Base-by-base conservation (phyloP, 2,329 filamentous ascomycete genomes). In the Penicillium nordicum region DNA sequence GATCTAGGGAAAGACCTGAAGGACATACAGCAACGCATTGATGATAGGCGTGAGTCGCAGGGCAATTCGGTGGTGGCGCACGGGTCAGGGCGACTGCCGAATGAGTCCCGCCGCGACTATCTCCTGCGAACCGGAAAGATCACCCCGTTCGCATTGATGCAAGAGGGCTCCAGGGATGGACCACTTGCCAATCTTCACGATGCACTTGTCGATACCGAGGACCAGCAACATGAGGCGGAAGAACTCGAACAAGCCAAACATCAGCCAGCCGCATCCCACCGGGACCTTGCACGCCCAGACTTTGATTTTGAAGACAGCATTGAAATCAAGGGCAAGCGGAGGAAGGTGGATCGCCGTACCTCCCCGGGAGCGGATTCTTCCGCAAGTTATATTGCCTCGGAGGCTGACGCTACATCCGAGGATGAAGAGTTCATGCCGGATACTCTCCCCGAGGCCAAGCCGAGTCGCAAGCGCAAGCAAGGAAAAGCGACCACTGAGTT, bases 71-170 rank as follows among this genome's bases (percentile, higher is more conserved):
- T 77, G 1, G 74, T 78, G 32, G 68, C 70, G 14, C 74, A 78
- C 50, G 76, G 79, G 27, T 66, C 74, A 5, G 78, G 76, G 57
- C 85, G 84, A 52, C 75, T 93, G 55, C 86, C 89, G 1, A 89
- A 89, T 58, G 94, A 97, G 76, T 91, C 84, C 25, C 86, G 90
- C 58, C 85, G 92, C 49, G 92, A 96, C 45, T 99, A 89, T 70
- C 82, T 99, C 45, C 94, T 99, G 47, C 86, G 94, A 29, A 99
- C 93, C 0, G 94, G 94, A 59, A 97, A 97, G 76, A 97, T 99
- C 64, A 99, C 94, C 0, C 94, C 94, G 0, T 99, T 99, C 68
- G 89, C 92, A 8, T 89, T 88, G 61, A 83, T 96, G 65, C 85
- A 85, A 27, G 81, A 84, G 14, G 80, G 86, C 1, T 80, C 67